Evolutionary conservation across 1,139 yeast species (phyloP), one percentile per base, ranked within the genome.

Genomic region (Meyerozyma athensensis): DNA sequence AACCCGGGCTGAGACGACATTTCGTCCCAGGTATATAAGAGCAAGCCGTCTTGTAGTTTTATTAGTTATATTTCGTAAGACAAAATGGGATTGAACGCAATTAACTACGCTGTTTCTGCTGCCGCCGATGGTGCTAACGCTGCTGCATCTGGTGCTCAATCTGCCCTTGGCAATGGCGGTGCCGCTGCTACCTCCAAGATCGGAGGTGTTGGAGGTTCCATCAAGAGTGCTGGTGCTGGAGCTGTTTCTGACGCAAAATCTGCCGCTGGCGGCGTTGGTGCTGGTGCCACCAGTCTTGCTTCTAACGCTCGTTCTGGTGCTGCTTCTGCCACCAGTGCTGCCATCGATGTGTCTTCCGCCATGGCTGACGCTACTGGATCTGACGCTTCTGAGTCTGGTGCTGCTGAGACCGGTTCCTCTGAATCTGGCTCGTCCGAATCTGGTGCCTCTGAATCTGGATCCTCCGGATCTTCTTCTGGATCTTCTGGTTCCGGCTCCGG

Each of bases 221-320:
- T 16, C 19, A 33, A 7, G 7, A 23, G 43, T 28, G 42, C 45
- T 23, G 26, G 36, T 26, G 39, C 50, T 39, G 53, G 49, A 36
- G 57, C 54, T 33, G 41, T 42, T 8, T 40, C 52, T 24, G 42
- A 31, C n/a, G n/a, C n/a, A n/a, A n/a, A n/a, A n/a, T n/a, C n/a
- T 13, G 41, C 34, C 22, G 37, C 37, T 14, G 37, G 30, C 24
- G 47, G 43, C 35, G 41, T 45, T 23, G 37, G 45, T 20, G 48
- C 38, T 20, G 41, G 43, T 8, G 43, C 20, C 10, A 38, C 44
- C 19, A 41, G 34, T 32, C 37, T 38, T 20, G 37, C 43, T 20
- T 22, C 26, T 20, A 33, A 36, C 10, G 38, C 26, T 14, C 21
- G 37, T 16, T 23, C 36, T 16, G 35, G 36, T 19, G 42, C 40